These are phyloP conservation scores for Scheffersomyces parashehatae DNA, from an alignment of 1,139 yeast species.

Conservation along the genomic window DNA sequence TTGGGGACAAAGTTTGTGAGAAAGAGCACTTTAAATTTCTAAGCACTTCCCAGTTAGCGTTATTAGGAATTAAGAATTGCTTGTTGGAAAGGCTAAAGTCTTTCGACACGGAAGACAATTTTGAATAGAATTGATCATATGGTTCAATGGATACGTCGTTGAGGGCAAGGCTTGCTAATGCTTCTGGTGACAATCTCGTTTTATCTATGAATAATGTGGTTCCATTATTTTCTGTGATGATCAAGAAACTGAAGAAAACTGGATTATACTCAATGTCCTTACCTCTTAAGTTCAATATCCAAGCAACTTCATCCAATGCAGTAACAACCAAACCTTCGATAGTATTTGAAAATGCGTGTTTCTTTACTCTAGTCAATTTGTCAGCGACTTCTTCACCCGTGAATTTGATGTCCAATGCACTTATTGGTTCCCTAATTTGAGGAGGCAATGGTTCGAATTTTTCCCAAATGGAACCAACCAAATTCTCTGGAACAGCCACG, in stretches of 20 bases:
- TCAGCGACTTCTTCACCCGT: slow-evolving; percentile 49
- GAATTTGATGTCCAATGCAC: slow-evolving; percentile 43
- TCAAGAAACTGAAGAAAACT: slow-evolving; percentile 79
- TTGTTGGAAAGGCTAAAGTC: slow-evolving; percentile 38
- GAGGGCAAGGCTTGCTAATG: slow-evolving; percentile 25
- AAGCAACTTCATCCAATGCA: slow-evolving; percentile 88
- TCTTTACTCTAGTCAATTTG: slow-evolving; percentile 48
- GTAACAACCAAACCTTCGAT: slow-evolving; percentile 56
- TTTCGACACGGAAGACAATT: slow-evolving; percentile 45
- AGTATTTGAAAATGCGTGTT: slow-evolving; percentile 41
- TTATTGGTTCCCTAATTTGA: slow-evolving; percentile 43
- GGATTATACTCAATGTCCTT: slow-evolving; percentile 86
- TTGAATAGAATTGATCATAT: slow-evolving; percentile 59
- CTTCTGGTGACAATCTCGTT: slow-evolving; percentile 15
- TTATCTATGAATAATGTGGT: slow-evolving; percentile 62
- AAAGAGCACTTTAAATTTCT: slow-evolving; percentile 46
- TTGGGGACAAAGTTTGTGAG: slow-evolving; percentile 54
- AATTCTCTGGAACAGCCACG: slow-evolving; percentile 65
- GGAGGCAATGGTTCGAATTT: slow-evolving; percentile 50
- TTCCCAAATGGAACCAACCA: slow-evolving; percentile 78
- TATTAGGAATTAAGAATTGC: slow-evolving; percentile 60
- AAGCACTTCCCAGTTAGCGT: slow-evolving; percentile 81
- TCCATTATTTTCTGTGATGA: slow-evolving; percentile 50
- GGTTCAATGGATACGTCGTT: slow-evolving; percentile 49
- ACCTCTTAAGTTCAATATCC: slow-evolving; percentile 90